phyloP scores from a whole-genome alignment of 805 yeast species.

The Candida fluviatilis region DNA sequence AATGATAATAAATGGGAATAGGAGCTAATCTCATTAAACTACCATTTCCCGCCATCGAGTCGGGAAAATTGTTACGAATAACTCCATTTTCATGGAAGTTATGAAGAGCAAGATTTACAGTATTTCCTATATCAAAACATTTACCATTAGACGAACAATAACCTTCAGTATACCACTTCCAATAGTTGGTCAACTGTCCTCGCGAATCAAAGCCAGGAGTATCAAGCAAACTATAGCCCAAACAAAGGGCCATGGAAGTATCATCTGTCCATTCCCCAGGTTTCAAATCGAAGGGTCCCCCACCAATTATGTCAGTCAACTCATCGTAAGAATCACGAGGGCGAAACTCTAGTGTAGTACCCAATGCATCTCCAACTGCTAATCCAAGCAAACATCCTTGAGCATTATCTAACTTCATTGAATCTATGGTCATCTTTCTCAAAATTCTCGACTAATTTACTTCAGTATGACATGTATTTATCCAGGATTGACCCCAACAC shows the following conservation, averaged over 20 bases:
- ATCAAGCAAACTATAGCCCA: neutral
- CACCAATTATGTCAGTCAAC: constrained; percentile 1
- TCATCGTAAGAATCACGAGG: neutral
- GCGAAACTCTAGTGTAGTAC: neutral
- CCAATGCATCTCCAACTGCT: neutral
- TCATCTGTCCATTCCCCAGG: constrained; percentile 1
- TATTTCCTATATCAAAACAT: constrained; percentile 1
- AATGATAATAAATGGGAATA: neutral
- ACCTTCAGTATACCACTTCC: constrained; percentile 1
- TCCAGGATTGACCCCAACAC: neutral
- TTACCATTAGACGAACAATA: constrained; percentile 1
- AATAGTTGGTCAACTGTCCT: constrained; percentile 1
- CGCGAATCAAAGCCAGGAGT: neutral
- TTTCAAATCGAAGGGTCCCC: constrained; percentile 1
- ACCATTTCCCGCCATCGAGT: neutral
- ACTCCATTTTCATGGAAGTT: neutral
- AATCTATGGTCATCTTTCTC: no score
- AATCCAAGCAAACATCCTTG: neutral
- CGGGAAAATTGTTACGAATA: neutral
- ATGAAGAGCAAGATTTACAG: neutral
- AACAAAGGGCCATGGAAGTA: neutral
- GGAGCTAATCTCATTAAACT: constrained; percentile 2
- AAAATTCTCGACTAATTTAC: no score
- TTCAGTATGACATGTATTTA: neutral
- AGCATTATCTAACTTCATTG: neutral